Percentiles rank a stretch among this genome's conserved stretches.
Conservation (phyloP, 73 alveolate species). For the Chromera velia region DNA sequence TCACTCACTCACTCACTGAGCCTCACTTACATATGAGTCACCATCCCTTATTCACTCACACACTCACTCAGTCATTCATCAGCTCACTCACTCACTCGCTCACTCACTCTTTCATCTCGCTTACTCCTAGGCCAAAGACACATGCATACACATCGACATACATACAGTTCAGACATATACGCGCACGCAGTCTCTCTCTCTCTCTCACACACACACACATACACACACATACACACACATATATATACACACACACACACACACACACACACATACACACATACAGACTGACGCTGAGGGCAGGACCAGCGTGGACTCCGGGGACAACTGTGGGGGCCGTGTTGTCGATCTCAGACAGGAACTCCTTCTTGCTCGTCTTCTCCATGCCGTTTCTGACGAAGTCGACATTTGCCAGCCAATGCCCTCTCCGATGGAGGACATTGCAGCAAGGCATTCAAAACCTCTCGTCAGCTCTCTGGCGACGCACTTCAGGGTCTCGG, state of each 20-base stretch:
- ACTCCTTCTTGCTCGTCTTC: too few relatives aligned
- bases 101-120: conserved; percentile 2
- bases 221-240: conserved; percentile 1
- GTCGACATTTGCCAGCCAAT: too few relatives aligned
- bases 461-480: too few relatives aligned
- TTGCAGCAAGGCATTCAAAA: too few relatives aligned
- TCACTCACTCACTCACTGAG: background rate
- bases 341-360: too few relatives aligned
- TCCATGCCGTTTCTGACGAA: too few relatives aligned
- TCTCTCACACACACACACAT: background rate
- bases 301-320: too few relatives aligned
- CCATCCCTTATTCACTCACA: background rate
- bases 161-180: too few relatives aligned
- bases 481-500: too few relatives aligned
- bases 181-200: background rate
- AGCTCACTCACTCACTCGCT: background rate
- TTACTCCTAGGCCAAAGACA: background rate
- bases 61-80: background rate
- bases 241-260: background rate
- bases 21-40: background rate
- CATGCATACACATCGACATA: too few relatives aligned
- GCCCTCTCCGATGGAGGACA: too few relatives aligned
- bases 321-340: too few relatives aligned
- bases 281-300: background rate
- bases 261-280: background rate